Evolutionary conservation across 2,329 filamentous ascomycete species (phyloP), one percentile per base, ranked within the genome.

Genomic region (Neocucurbitaria cava): DNA sequence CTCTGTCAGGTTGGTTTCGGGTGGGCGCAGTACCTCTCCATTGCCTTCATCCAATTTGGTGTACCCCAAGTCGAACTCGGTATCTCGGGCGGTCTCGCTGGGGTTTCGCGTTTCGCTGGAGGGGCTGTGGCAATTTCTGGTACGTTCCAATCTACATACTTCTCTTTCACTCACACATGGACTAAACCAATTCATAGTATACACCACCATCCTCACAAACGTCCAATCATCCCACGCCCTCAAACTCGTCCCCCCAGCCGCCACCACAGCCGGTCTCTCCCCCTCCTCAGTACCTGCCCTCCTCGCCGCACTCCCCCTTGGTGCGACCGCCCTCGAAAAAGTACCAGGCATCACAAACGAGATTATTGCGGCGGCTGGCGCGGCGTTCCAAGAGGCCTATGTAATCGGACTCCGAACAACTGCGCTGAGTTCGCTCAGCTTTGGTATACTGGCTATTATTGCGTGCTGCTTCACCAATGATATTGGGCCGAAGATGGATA

Each of bases 41-140:
- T 83, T 58, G 78, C 80, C 1, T 77, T 80, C 55, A 79, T 77
- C 5, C 81, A 82, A 61, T 77, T 82, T 52, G 80, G 79, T n/a
- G 79, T 80, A 2, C 75, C 79, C 23, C 81, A 83, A 55, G 73
- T 77, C 17, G 78, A 82, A 44, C 72, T 83, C 0, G 81, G 81
- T 13, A 76, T 80, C 13, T 72, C 71, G 36, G 78, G 78, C 31
- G 79, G 55, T 9, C 36, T 61, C 7, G 54, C 59, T 5, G 79
- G 79, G 20, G 75, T 79, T 4, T 74, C 77, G 23, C 72, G 79
- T 4, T 82, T 78, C 55, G 76, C 77, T 3, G 78, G 77, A 40
- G 78, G 78, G 21, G 70, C 76, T 9, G 72, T 81, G 45, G 78
- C 77, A n/a, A 48, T 74, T 71, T 23, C 71, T 75, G 60, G 59